Evolutionary conservation across 805 yeast genomes (phyloP).

Genomic region (Jamesozyma rosinii): DNA sequence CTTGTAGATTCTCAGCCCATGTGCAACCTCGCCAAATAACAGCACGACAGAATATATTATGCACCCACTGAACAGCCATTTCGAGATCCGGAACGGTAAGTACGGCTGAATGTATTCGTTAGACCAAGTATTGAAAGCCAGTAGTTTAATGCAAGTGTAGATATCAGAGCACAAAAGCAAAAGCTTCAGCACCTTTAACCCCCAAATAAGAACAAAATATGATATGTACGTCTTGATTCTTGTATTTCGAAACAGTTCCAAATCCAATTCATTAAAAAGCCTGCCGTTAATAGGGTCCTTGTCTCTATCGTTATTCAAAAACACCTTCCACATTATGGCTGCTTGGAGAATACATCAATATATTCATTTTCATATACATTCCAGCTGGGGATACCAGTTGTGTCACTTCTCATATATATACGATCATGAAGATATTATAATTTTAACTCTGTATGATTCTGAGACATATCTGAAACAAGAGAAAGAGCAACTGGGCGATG

Average conservation of each 20-base stretch:
- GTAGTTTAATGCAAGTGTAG: slow-evolving; percentile 65
- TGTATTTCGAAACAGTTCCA: slow-evolving; percentile 15
- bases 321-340: background rate
- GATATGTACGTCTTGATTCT: slow-evolving; percentile 16
- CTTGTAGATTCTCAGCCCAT: slow-evolving; percentile 49
- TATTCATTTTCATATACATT: no score
- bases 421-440: no score
- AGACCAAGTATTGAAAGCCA: slow-evolving; percentile 67
- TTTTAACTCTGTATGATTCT: background rate
- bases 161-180: slow-evolving; percentile 59
- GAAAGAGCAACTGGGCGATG: no score
- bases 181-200: slow-evolving; percentile 39
- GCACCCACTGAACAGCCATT: slow-evolving; percentile 75
- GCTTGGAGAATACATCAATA: no score
- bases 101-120: slow-evolving; percentile 40
- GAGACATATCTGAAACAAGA: background rate
- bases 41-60: slow-evolving; percentile 60
- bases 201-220: slow-evolving; percentile 19
- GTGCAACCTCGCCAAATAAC: slow-evolving; percentile 45
- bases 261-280: slow-evolving; percentile 22
- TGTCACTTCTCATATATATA: background rate
- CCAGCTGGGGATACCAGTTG: no score
- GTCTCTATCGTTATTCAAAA: background rate
- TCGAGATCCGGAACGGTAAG: slow-evolving; percentile 42
- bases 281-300: background rate